Evolutionary conservation across 2,329 filamentous ascomycete genomes (phyloP), one percentile per base, ranked within the genome.

Genomic region (Emmonsia crescens): DNA sequence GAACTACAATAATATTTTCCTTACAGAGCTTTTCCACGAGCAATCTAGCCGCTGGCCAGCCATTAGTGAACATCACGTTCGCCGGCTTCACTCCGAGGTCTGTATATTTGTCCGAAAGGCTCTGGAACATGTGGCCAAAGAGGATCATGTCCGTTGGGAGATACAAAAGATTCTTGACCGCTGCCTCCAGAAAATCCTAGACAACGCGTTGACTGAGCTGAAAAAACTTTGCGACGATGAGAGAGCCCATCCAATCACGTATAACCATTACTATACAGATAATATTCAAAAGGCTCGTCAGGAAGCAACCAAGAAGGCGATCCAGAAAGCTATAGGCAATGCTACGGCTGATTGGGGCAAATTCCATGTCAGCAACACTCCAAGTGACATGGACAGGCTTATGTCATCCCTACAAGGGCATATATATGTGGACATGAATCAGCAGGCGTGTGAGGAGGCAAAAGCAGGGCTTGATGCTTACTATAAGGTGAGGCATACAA

Each of bases 221-320:
- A 19, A 56, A 31, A 64, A 61, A 27, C 24, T 70, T 1, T 38
- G 67, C 8, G 29, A 61, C 3, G 68, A 69, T 58, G 66, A 69
- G 57, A 42, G 54, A 3, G 51, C 67, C 1, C 66, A 69, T 24
- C 68, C 68, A 0, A 67, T 74, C 27, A 74, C 71, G 0, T 73
- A 70, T 61, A 74, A 73, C 56, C 61, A n/a, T n/a, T 73, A 72
- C 56, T 73, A 71, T 38, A 73, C 68, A 0, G 69, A 73, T 29
- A 73, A 68, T 60, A 64, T 74, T n/a, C 69, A 72, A 62, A 69
- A 69, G 21, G 58, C 63, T 1, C 61, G 66, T 27, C 12, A 62
- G 12, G 57, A 65, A n/a, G 61, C 54, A 9, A 36, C 6, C 44
- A 48, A n/a, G n/a, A n/a, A n/a, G n/a, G n/a, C n/a, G n/a, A n/a